Evolutionary conservation across 2,329 filamentous ascomycete genomes (phyloP), one percentile per base, ranked within the genome.

Genomic region (Pseudogymnoascus sp.): DNA sequence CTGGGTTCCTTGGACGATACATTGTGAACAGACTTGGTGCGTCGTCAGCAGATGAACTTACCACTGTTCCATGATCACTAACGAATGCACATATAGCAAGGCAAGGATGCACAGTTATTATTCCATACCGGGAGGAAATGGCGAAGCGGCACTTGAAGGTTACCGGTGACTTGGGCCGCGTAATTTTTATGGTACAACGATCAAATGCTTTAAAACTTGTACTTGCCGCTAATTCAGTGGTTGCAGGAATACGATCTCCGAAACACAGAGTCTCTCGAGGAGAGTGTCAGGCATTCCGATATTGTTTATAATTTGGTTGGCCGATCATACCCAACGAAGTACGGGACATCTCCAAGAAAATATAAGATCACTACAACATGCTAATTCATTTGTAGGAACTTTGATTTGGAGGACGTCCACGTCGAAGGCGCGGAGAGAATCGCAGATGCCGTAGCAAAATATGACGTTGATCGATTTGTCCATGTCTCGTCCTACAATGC

Each of bases 81-180:
- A 72, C 67, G 52, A 52, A 45, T 60, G 62, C 66, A 66, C 58
- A 58, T 70, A 72, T 72, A 96, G 93, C 94, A 70, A 88, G 90
- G 67, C 86, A 92, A 79, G 94, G 94, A 87, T 96, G 91, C 77
- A 96, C 89, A 39, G 94, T 99, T 41, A 86, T 99, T 64, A 78
- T 97, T 64, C 94, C 94, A 59, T 99, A 86, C 82, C 88, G 94
- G 52, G 94, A 99, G 80, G 94, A 97, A 78, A 97, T 97, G 92
- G 82, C 89, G 70, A 97, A 97, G 84, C 88, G 94, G 70, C 93
- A 97, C 79, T 81, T 99, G 73, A 97, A 97, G 80, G 87, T 96
- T 64, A 83, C 91, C n/a, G 94, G 94, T 77, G 94, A 99, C 77
- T 82, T 99, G 65, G 94, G 94, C 66, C 85, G 91, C 70, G 84